Evolutionary conservation across 1,139 yeast genomes (phyloP).

Genomic region (Eremothecium sinecaudum): DNA sequence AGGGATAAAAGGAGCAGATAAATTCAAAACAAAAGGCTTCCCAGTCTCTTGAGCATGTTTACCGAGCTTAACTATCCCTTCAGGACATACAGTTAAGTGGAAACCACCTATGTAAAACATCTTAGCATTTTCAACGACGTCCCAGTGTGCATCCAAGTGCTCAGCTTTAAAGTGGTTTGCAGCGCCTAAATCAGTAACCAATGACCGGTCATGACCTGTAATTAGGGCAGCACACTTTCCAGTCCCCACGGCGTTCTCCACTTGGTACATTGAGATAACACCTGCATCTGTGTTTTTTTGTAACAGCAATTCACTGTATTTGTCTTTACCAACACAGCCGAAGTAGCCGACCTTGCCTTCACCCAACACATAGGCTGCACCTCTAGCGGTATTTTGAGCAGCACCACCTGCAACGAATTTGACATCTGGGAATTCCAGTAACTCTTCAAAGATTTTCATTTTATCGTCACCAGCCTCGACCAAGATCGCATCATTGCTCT

Average conservation of each 20-base stretch:
- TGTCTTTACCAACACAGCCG: constrained; percentile 93
- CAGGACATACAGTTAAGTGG: constrained; percentile 97
- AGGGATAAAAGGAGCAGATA: constrained; percentile 94
- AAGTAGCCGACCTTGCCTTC: constrained; percentile 77
- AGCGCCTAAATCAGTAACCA: constrained; percentile 94
- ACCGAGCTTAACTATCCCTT: constrained; percentile 81
- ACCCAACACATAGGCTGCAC: constrained; percentile 90
- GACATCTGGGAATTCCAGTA: constrained; percentile 51
- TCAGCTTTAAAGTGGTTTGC: constrained; percentile 92
- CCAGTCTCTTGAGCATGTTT: constrained; percentile 81
- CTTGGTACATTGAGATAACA: constrained; percentile 75
- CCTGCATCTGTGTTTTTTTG: constrained; percentile 86
- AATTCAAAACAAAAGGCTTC: constrained; percentile 77
- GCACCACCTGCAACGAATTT: constrained; percentile 96
- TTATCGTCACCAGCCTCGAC: constrained; percentile 67
- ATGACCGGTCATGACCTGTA: constrained; percentile 78
- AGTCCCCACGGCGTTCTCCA: constrained; percentile 66
- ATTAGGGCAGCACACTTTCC: constrained; percentile 98
- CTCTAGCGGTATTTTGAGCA: constrained; percentile 98
- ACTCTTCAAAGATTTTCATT: constrained; percentile 76
- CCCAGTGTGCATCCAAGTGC: constrained; percentile 87
- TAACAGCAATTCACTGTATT: constrained; percentile 68
- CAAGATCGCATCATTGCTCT: constrained; percentile 90
- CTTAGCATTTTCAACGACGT: constrained; percentile 67
- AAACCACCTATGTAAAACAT: constrained; percentile 91